Evolutionary conservation across 202 grass and related monocot genomes (phyloP), one percentile per base, ranked within the genome.

Genomic region (Schoenoplectus tabernaemontani): DNA sequence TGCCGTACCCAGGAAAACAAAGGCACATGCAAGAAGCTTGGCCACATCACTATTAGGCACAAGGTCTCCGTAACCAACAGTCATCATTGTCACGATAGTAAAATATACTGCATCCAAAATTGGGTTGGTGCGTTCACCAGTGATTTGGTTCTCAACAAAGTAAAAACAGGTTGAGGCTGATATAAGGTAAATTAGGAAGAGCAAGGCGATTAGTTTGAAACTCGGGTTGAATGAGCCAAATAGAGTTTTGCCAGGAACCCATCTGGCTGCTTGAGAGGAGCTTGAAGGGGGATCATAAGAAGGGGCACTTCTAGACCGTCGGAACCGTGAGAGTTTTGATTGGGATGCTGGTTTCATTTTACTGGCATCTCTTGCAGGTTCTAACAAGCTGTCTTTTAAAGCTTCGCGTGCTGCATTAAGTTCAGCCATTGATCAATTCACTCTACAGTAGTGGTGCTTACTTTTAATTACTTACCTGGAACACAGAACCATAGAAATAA

Each of bases 41-140:
- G 91, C 28, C 6, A 75, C 58, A 48, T 63, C 59, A 54, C 85
- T 98, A 71, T 86, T 83, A 20, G 95, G 95, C 20, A 94, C 86
- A 11, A 94, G 83, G 67, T 98, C 95, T 34, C 95, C 95, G 19
- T 94, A 98, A 23, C 95, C 95, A 72, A 98, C 91, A 0, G 95
- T 89, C 23, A 91, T 92, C 95, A 98, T 98, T 7, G 95, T 98
- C 57, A 94, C 95, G 23, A 94, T 89, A 72, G 83, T 88, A 58
- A 98, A 98, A 39, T 98, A 94, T 15, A 98, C 7, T 7, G 95
- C 95, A 76, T 98, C 95, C 32, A 98, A 82, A 68, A 98, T 77
- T 61, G 83, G 86, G 60, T 84, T 83, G 17, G 95, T 98, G 80
- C 65, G 85, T 62, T 64, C 82, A 28, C 95, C 95, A 10, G 80